A percentile compares a stretch with the other conserved stretches of the same genome.
phyloP scores from a whole-genome alignment of 176 grass and related monocot species.

The Calamus simplicifolius region DNA sequence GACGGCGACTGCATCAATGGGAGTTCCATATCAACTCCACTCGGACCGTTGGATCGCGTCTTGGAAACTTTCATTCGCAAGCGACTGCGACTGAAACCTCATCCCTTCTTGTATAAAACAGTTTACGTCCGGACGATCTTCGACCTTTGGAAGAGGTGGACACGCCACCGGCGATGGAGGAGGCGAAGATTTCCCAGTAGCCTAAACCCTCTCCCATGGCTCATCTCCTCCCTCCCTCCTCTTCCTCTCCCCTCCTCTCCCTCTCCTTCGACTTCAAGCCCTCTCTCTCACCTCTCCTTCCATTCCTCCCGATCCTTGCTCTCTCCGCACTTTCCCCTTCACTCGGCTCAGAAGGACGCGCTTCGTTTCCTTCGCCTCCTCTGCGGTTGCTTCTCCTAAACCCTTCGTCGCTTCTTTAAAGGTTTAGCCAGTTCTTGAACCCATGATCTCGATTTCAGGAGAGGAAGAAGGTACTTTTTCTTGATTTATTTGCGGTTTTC shows the following conservation, averaged over 20 bases:
- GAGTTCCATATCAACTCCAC: too few species aligned
- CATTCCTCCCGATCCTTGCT: not conserved
- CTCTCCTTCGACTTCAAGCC: not conserved
- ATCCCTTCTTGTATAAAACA: too few species aligned
- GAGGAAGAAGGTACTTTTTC: not conserved
- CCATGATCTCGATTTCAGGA: not conserved
- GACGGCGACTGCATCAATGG: too few species aligned
- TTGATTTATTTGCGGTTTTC: not conserved
- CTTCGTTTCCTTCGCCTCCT: not conserved
- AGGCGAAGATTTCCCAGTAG: too few species aligned
- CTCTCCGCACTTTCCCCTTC: not conserved
- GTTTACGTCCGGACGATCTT: too few species aligned
- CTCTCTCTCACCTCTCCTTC: not conserved
- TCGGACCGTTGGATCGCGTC: too few species aligned
- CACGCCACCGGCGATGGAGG: too few species aligned
- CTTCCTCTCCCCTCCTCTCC: conserved; percentile 4
- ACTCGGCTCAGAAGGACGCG: too few species aligned
- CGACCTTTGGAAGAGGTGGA: too few species aligned
- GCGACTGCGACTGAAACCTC: too few species aligned
- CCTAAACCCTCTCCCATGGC: not conserved
- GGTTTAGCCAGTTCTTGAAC: not conserved
- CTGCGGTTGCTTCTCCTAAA: conserved; percentile 20
- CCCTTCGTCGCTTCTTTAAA: conserved; percentile 16
- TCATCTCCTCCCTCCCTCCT: conserved; percentile 1
- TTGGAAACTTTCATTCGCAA: too few species aligned